A percentile compares a stretch with the other conserved stretches of the same genome.
phyloP scores from a whole-genome alignment of 805 yeast genomes.

The Priceomyces haplophilus region DNA sequence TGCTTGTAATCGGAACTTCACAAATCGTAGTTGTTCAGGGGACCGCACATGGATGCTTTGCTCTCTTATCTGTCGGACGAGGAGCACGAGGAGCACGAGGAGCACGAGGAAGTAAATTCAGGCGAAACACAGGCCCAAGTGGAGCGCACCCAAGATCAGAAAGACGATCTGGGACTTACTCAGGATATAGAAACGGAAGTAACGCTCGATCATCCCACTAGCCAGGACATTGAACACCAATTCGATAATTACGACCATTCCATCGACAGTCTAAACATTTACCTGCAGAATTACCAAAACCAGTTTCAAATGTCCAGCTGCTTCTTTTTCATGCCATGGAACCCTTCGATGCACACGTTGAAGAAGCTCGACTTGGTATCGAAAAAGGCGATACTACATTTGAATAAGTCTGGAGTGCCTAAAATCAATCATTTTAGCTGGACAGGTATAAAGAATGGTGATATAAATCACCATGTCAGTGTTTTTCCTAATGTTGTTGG shows the following conservation, averaged over 20 bases:
- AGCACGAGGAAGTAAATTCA: not conserved
- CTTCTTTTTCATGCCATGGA: conserved; percentile 14
- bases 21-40: too few relatives aligned
- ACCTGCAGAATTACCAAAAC: conserved; percentile 13
- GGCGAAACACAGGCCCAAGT: not conserved
- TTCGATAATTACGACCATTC: not conserved
- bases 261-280: conserved; percentile 7
- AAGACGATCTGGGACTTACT: not conserved
- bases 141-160: not conserved
- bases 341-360: conserved; percentile 11
- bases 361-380: conserved; percentile 9
- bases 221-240: too few relatives aligned
- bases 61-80: conserved; percentile 4
- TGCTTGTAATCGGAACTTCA: too few relatives aligned
- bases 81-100: conserved; percentile 1
- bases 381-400: conserved; percentile 7
- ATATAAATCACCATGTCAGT: conserved; percentile 11
- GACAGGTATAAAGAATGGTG: conserved; percentile 10
- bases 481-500: conserved; percentile 12
- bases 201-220: too few relatives aligned
- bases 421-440: conserved; percentile 9
- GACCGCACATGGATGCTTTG: conserved; percentile 6
- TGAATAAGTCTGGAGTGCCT: conserved; percentile 5
- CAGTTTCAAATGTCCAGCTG: conserved; percentile 9
- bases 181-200: too few relatives aligned